A percentile compares a stretch with the other conserved stretches of the same genome.
phyloP scores from a whole-genome alignment of 2,329 filamentous ascomycete species.

The Diaporthe batatas region DNA sequence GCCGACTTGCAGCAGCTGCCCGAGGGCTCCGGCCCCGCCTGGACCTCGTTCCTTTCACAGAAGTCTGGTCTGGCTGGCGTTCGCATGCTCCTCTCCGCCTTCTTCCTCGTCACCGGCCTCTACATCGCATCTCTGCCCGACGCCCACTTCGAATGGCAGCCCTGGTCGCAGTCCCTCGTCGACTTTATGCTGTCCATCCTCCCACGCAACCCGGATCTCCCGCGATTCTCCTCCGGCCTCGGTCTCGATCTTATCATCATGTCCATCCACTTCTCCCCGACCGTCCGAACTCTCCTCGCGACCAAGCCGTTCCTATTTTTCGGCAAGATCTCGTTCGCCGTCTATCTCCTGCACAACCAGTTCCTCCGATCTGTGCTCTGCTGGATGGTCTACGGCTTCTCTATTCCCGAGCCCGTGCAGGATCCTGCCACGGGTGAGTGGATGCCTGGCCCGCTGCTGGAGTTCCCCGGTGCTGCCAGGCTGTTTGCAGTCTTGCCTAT shows the following conservation, averaged over 20 bases:
- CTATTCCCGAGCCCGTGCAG: slow-evolving; percentile 39
- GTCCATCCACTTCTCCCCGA: slow-evolving; percentile 42
- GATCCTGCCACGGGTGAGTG: slow-evolving; percentile 39
- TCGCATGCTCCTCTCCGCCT: slow-evolving; percentile 39
- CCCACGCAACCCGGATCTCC: slow-evolving; percentile 40
- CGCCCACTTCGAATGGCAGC: slow-evolving; percentile 40
- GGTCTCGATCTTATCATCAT: slow-evolving; percentile 41
- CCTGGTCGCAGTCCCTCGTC: slow-evolving; percentile 41
- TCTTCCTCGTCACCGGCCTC: slow-evolving; percentile 40
- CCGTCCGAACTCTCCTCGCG: slow-evolving; percentile 38
- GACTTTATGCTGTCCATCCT: slow-evolving; percentile 40
- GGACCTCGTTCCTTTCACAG: slow-evolving; percentile 37
- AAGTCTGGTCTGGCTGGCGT: slow-evolving; percentile 40
- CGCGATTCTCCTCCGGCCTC: slow-evolving; percentile 42
- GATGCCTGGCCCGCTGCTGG: slow-evolving; percentile 38
- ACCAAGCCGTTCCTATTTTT: slow-evolving; percentile 42
- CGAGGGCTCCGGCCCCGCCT: slow-evolving; percentile 36
- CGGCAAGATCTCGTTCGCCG: slow-evolving; percentile 42
- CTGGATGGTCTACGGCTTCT: slow-evolving; percentile 43
- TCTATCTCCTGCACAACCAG: slow-evolving; percentile 43
- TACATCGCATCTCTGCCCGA: slow-evolving; percentile 42
- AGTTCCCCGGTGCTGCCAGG: slow-evolving; percentile 39
- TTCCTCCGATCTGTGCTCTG: slow-evolving; percentile 42
- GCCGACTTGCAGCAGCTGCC: slow-evolving; percentile 40
- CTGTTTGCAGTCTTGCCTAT: slow-evolving; percentile 41